Base-by-base conservation (phyloP, 1,284 basidiomycete genomes). In the Cutaneotrichosporon dermatis region DNA sequence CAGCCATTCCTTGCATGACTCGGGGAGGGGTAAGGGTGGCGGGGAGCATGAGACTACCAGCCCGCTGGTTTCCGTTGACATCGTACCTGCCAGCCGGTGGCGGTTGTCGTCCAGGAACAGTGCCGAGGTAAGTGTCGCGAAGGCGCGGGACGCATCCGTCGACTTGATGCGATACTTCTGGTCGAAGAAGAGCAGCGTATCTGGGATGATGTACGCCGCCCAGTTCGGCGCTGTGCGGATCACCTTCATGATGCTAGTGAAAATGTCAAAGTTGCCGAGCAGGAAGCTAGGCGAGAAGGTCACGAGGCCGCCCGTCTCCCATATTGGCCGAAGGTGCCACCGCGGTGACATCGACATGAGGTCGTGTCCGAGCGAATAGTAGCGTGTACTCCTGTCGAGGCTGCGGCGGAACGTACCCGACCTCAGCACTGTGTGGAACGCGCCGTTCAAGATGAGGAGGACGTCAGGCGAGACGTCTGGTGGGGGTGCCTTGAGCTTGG, bases 271-370 rank as follows among this genome's bases (percentile, higher is more conserved):
- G 0, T 59, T 46, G 5, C 57, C 50, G 1, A 76, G 59, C 10
- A 75, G 64, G 34, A 73, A 64, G 0, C 64, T 66, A 3, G 72
- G 72, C 1, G 71, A 71, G 55, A 75, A 72, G 0, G 70, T 71
- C 7, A 74, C 69, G 4, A 75, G 57, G 7, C 67, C 71, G 10
- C 72, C 72, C 4, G 44, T 58, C 9, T 57, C 54, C 71, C 71
- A 72, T 5, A 72, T 56, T 1, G 54, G 50, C 15, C 51, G 51
- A n/a, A 63, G 13, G 1, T 44, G 15, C 67, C 68, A 72, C 10
- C 62, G 55, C 0, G 55, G 33, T 0, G 64, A 57, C 1, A 61
- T 58, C 4, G 67, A 55, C 1, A 51, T n/a, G 1, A 72, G 50
- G 12, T 63, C 55, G 2, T 66, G 64, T 12, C 71, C 71, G 3